A percentile compares a stretch with the other conserved stretches of the same genome.
Conservation (phyloP, 306 rosid species). For the Cucurbita argyrosperma region DNA sequence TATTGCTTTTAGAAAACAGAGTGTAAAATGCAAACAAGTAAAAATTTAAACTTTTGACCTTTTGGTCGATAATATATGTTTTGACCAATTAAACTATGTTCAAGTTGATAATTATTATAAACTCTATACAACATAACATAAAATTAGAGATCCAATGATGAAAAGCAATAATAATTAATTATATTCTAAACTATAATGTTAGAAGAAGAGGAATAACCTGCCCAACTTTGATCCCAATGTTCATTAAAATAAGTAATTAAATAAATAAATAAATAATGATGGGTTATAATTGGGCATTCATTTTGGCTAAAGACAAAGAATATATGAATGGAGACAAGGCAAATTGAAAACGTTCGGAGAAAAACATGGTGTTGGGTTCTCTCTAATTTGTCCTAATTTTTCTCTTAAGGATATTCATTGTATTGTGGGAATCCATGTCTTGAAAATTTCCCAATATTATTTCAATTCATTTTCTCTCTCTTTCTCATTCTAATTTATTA, state of each 20-base stretch:
- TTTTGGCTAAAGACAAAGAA: background rate
- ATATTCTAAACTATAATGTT: background rate
- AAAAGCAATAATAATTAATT: background rate
- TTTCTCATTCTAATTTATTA: too few species aligned
- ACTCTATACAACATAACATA: background rate
- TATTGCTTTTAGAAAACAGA: background rate
- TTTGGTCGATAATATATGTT: too few species aligned
- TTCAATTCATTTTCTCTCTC: background rate
- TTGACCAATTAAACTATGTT: too few species aligned
- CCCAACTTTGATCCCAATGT: background rate
- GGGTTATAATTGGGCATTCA: background rate
- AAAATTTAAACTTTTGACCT: too few species aligned
- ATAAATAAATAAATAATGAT: background rate
- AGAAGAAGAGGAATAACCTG: conserved; percentile 1
- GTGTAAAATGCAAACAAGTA: too few species aligned
- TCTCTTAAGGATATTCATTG: conserved; percentile 5
- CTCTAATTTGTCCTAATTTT: conserved; percentile 10
- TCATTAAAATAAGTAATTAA: background rate
- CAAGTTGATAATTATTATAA: too few species aligned
- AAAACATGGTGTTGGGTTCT: conserved; percentile 29
- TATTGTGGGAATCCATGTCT: background rate
- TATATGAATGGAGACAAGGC: conserved; percentile 12
- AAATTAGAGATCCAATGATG: background rate
- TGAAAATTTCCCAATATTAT: background rate
- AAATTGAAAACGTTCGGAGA: conserved; percentile 22